Evolutionary conservation across 176 grass and related monocot species (phyloP), one percentile per base, ranked within the genome.

Genomic region (Musa beccarii): DNA sequence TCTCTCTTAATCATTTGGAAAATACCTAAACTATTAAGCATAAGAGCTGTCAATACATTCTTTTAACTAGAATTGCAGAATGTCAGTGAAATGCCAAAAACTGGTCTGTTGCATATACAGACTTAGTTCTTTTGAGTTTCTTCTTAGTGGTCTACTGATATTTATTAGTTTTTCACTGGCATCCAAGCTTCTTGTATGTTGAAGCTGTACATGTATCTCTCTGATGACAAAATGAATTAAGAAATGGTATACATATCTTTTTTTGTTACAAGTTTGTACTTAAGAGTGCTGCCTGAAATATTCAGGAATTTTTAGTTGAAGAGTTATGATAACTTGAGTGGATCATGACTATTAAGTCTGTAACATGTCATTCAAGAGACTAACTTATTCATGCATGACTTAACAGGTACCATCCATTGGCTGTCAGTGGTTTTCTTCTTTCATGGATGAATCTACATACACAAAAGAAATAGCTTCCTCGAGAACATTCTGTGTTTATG

Each of bases 401-500:
- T 87, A 53, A 80, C 86, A 98, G 95, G 90, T 84, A 13, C 81
- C 82, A 5, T 72, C 69, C 1, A 93, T 93, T 74, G 90, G 88
- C 51, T 85, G 77, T 75, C 95, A 98, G 51, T 89, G 88, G 86
- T 82, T 98, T 75, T 89, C 89, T 53, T 87, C 87, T 73, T 74
- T 74, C 72, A 72, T 93, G 75, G 84, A 91, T 87, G 76, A 54
- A 79, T 76, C 76, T 87, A 82, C 82, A 71, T 98, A 89, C 78
- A 79, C 76, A 3, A 81, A 62, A 52, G 82, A 87, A 73, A 98
- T 98, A 54, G 84, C 86, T 68, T 76, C 90, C 84, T 87, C 88
- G 66, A 93, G 88, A 92, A 98, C 90, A 53, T 98, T 93, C 78
- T 98, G 95, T 81, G 68, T 98, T 66, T 93, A 82, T 87, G 95